phyloP scores from a whole-genome alignment of 2,329 filamentous ascomycete genomes.

The Xylariaceae sp. region DNA sequence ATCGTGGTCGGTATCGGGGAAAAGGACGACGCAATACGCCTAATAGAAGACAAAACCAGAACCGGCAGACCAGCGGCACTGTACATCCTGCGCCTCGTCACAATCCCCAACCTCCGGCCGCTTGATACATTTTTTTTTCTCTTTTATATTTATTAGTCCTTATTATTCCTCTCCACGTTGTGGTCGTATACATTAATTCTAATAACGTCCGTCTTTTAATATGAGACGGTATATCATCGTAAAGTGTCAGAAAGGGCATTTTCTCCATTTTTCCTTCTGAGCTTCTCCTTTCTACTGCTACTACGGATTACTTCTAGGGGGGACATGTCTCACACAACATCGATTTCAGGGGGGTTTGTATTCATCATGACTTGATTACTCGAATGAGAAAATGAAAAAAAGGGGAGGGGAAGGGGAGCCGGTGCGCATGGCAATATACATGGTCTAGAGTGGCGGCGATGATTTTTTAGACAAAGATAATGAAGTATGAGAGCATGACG shows the following conservation, averaged over 20 bases:
- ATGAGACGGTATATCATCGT: constrained; percentile 4
- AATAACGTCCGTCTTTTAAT: background rate
- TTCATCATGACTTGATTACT: constrained; percentile 8
- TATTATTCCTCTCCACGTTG: background rate
- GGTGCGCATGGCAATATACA: constrained; percentile 5
- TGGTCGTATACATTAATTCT: constrained; percentile 2
- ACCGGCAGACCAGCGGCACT: constrained; percentile 3
- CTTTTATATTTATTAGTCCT: background rate
- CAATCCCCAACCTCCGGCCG: background rate
- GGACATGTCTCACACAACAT: constrained; percentile 6
- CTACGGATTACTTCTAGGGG: background rate
- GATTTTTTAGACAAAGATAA: constrained; percentile 4
- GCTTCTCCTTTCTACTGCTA: background rate
- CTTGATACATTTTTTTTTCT: constrained; percentile 1
- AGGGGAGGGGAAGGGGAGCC: background rate
- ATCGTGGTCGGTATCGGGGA: constrained; percentile 26
- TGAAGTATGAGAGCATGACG: constrained; percentile 1
- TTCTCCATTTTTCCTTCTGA: background rate
- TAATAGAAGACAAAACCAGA: constrained; percentile 17
- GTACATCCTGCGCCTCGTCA: background rate
- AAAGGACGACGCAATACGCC: constrained; percentile 25
- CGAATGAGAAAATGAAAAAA: background rate
- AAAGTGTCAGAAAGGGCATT: background rate
- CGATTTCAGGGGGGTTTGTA: constrained; percentile 3
- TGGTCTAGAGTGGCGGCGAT: constrained; percentile 11